phyloP scores from a whole-genome alignment of 208 protist species.

The Crithidia sp. region DNA sequence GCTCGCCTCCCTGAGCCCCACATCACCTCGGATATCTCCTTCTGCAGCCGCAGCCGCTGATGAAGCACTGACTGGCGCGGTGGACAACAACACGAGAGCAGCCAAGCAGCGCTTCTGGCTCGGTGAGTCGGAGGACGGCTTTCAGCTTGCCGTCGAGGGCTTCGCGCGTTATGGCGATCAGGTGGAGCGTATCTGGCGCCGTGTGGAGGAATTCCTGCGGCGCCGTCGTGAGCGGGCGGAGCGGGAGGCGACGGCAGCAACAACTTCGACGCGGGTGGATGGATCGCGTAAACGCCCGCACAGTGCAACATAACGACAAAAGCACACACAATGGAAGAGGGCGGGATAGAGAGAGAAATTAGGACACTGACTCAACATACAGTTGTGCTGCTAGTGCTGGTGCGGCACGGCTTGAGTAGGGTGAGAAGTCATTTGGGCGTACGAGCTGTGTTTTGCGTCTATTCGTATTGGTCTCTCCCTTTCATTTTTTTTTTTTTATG shows the following conservation, averaged over 20 bases:
- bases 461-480: no score
- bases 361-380: no score
- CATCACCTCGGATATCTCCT: conserved; percentile 26
- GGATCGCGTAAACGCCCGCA: conserved; percentile 12
- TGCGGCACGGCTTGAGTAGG: no score
- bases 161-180: conserved; percentile 41
- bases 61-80: not conserved
- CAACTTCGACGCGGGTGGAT: not conserved
- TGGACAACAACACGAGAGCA: not conserved
- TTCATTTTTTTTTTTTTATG: no score
- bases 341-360: no score
- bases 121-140: conserved; percentile 67
- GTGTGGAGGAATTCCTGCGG: conserved; percentile 34
- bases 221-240: conserved; percentile 56
- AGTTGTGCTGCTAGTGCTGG: no score
- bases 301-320: conserved; percentile 1
- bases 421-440: no score
- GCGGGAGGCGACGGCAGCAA: conserved; percentile 13
- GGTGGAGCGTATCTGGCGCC: conserved; percentile 56
- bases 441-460: no score
- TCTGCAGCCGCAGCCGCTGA: not conserved
- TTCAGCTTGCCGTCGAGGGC: conserved; percentile 47
- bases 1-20: conserved; percentile 23
- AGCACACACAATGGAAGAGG: no score
- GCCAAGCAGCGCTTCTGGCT: conserved; percentile 65